phyloP scores from a whole-genome alignment of 2,329 filamentous ascomycete species.

The Stagonosporopsis rhizophila region DNA sequence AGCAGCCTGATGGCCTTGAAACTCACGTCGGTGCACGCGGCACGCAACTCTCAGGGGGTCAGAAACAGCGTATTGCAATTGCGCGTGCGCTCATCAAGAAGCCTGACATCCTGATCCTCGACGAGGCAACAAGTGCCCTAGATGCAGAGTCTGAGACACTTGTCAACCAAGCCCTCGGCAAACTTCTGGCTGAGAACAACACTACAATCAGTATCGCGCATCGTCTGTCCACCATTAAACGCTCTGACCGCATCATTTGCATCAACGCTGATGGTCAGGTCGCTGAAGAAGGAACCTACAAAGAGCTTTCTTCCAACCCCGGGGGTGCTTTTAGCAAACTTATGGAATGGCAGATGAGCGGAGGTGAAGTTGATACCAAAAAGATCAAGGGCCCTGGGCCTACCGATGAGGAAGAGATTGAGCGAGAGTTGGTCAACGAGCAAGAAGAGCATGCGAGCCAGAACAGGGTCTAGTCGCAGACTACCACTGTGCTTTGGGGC shows the following conservation, averaged over 20 bases:
- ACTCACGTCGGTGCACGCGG: constrained; percentile 92
- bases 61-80: constrained; percentile 98
- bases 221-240: constrained; percentile 93
- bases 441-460: constrained; percentile 45
- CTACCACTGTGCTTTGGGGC: not conserved
- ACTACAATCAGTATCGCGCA: constrained; percentile 99
- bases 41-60: constrained; percentile 91
- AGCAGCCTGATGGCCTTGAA: constrained; percentile 84
- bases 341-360: constrained; percentile 99
- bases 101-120: constrained; percentile 94
- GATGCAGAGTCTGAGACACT: constrained; percentile 97
- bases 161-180: constrained; percentile 87
- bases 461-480: constrained; percentile 22
- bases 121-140: constrained; percentile 92
- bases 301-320: constrained; percentile 73
- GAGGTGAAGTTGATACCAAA: constrained; percentile 64
- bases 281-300: constrained; percentile 87
- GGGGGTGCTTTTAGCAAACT: constrained; percentile 89
- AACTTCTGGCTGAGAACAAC: constrained; percentile 82
- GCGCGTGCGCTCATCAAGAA: constrained; percentile 93
- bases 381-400: constrained; percentile 41
- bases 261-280: constrained; percentile 86
- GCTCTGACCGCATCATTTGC: constrained; percentile 93
- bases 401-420: constrained; percentile 60
- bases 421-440: constrained; percentile 50